Base-by-base conservation (phyloP, 1,284 basidiomycete species). In the Leccinum pallidistipes region DNA sequence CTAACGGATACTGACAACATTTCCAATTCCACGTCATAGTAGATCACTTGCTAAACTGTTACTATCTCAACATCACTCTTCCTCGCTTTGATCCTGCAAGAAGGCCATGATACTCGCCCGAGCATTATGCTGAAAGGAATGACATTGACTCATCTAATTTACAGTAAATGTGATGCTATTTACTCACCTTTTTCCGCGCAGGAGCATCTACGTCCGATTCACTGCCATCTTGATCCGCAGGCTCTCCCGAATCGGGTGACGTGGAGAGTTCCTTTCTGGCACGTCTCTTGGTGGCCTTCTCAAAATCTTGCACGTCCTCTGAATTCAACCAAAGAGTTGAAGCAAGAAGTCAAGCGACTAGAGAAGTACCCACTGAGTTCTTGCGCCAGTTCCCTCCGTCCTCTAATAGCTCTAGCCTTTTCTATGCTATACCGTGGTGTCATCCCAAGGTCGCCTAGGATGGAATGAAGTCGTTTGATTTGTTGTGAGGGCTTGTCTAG, bases 401-500 rank as follows among this genome's bases (percentile, higher is more conserved):
- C 83, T 65, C 82, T 88, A 69, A 95, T 88, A 1, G 78, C 75
- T 67, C 85, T 90, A 3, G 94, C 94, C 75, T 94, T 88, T 59
- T 90, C 89, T 70, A 94, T 65, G 63, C 85, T 93, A 67, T 87
- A 79, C n/a, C 88, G 81, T 3, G 91, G 89, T 2, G 78, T 82
- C 92, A 95, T 95, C 1, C 94, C 92, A 29, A 95, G 80, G 0
- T 86, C 86, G 4, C 77, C 68, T 7, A 95, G 79, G 9, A 93
- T 84, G 36, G 81, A 76, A 58, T 84, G 84, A 34, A 95, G 78
- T 52, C 84, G 85, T 51, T 78, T 75, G 49, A 92, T 88, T 69
- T 95, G 91, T 53, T 86, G 81, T 2, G 81, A 81, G 0, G 86
- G 79, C 5, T 78, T 81, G 29, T 85, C 81, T 55, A 83, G 73